Evolutionary conservation across 2,329 filamentous ascomycete species (phyloP).

Genomic region (Fusarium albosuccineum): DNA sequence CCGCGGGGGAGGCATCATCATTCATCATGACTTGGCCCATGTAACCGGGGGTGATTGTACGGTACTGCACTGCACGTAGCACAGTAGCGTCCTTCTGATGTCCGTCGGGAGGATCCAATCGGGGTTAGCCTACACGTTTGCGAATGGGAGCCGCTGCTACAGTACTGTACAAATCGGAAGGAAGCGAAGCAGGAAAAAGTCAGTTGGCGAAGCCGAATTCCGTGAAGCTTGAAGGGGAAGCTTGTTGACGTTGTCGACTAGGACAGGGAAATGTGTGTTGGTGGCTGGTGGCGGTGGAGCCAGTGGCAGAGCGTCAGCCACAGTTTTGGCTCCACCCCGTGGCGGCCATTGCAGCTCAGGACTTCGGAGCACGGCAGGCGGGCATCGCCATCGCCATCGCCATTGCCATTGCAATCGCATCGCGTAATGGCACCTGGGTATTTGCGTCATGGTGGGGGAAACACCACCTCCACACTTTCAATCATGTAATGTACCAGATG

Average conservation of each 20-base stretch:
- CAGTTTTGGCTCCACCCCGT: neutral
- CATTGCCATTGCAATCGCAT: constrained; percentile 7
- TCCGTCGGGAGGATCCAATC: constrained; percentile 4
- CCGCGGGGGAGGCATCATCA: constrained; percentile 26
- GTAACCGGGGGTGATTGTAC: constrained; percentile 21
- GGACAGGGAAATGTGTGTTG: neutral
- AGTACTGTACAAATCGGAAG: constrained; percentile 14
- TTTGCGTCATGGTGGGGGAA: constrained; percentile 39
- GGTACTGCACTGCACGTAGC: neutral
- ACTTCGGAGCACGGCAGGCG: neutral
- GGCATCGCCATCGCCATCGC: constrained; percentile 1
- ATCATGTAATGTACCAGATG: constrained; percentile 4
- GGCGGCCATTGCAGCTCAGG: neutral
- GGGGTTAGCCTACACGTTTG: neutral
- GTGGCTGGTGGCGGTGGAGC: constrained; percentile 6
- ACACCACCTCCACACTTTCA: constrained; percentile 7
- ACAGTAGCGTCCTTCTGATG: constrained; percentile 6
- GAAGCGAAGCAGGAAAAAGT: constrained; percentile 13
- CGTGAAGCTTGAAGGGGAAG: constrained; percentile 17
- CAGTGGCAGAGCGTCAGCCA: constrained; percentile 11
- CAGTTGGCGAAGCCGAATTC: constrained; percentile 22
- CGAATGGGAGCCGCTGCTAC: neutral
- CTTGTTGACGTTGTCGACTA: constrained; percentile 21
- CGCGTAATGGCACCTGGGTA: constrained; percentile 33
- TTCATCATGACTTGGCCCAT: constrained; percentile 33